Evolutionary conservation across 805 yeast genomes (phyloP), one percentile per base, ranked within the genome.

Genomic region (Candida krabiensis): DNA sequence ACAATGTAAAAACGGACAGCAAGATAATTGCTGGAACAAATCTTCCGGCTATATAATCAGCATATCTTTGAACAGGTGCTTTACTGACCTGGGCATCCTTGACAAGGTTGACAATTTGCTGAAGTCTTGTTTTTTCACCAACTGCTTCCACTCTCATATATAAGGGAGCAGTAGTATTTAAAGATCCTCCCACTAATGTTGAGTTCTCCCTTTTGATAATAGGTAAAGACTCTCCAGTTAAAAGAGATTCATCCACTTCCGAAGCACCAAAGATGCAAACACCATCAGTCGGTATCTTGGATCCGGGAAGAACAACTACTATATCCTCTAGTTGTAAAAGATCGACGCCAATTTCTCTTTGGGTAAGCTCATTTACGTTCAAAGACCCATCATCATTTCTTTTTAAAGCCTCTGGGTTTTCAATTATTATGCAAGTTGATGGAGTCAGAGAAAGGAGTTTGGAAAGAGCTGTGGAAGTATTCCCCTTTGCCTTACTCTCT

Each of bases 221-320:
- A 2, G 96, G 90, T 27, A 77, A 56, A 0, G 96, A 77, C 63
- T 93, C 99, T 34, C 99, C 99, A 0, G 99, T 91, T 39, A 93
- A 69, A 17, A 90, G 65, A 2, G 96, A 83, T 62, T 93, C 99
- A 55, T 90, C 91, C 22, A 88, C 73, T 53, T 86, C 96, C 0
- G 96, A 76, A 40, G 75, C 75, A 6, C 99, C 99, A 46, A 70
- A 70, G 2, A 84, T 63, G 13, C 95, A 80, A 6, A 71, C 58
- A 33, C 98, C 99, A 68, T 93, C 99, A 1, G 96, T 89, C 1
- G 98, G 96, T 3, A 93, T 75, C 49, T 80, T 86, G 36, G 82
- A 82, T 9, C 99, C 99, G 0, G 98, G 95, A 31, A 79, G 69
- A 3, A 93, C 73, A 13, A 86, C 72, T 0, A 87, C 83, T 21